Evolutionary conservation across 2,329 filamentous ascomycete species (phyloP).

Genomic region (Fusarium paranaense): DNA sequence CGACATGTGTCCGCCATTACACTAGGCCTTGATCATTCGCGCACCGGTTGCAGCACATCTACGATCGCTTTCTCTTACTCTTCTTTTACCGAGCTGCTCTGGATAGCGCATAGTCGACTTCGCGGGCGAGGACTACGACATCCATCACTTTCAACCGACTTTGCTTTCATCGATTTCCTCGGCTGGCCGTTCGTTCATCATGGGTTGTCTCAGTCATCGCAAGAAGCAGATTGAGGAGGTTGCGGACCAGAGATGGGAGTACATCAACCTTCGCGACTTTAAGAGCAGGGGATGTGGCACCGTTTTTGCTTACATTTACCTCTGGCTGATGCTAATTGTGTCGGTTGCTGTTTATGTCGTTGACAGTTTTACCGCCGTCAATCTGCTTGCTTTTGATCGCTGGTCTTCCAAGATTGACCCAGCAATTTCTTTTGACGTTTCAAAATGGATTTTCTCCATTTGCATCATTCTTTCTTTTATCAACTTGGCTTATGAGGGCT

Average conservation of each 20-base stretch:
- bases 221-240: constrained; percentile 73
- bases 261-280: constrained; percentile 84
- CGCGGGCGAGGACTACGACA: constrained; percentile 62
- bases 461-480: constrained; percentile 93
- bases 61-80: constrained; percentile 26
- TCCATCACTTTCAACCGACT: constrained; percentile 37
- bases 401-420: constrained; percentile 90
- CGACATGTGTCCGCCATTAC: constrained; percentile 27
- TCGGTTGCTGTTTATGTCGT: constrained; percentile 88
- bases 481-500: constrained; percentile 82
- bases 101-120: constrained; percentile 56
- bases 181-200: constrained; percentile 48
- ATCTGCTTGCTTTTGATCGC: constrained; percentile 86
- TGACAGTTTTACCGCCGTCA: constrained; percentile 93
- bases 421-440: constrained; percentile 78
- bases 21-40: constrained; percentile 25
- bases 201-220: constrained; percentile 74
- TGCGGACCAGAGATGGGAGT: constrained; percentile 94
- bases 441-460: constrained; percentile 94
- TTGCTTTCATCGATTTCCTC: constrained; percentile 20
- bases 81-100: constrained; percentile 27
- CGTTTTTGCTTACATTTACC: constrained; percentile 83
- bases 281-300: constrained; percentile 83
- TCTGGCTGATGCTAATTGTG: constrained; percentile 83
- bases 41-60: constrained; percentile 37